Evolutionary conservation across 2,329 filamentous ascomycete genomes (phyloP), one percentile per base, ranked within the genome.

Genomic region (Parasarocladium wereldwijsianum): DNA sequence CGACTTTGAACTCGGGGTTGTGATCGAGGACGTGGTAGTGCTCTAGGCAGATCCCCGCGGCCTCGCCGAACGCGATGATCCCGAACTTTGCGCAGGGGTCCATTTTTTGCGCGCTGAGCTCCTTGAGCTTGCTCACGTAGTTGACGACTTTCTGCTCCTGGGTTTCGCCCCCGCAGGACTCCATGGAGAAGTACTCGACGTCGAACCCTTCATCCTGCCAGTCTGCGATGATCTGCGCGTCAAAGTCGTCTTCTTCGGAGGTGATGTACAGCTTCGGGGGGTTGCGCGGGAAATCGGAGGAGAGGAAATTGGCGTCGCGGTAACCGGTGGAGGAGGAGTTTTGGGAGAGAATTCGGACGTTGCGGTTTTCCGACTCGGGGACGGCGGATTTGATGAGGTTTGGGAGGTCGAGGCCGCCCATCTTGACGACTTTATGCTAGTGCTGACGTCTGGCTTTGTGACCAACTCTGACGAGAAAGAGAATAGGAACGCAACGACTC

Each of bases 1-100:
- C 47, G 13, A 62, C 49, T 33, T 55, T 58, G 37, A 53, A 53
- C 7, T 59, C 55, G 3, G 49, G 48, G 34, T 62, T 62, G 32
- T 62, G 55, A 31, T 59, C 57, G 8, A 58, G 34, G 8, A 57
- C 34, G 37, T 62, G 58, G 36, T 57, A 62, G 36, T 59, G 51
- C 41, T 62, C 54, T 1, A 62, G 46, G 26, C 58, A 62, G 17
- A 46, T 26, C 5, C 51, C 47, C 4, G 59, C 59, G 0, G 59
- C 59, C 14, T 60, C 53, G 2, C 59, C 59, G 20, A 49, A 62
- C 4, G 58, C 58, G 3, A 62, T 33, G 10, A 62, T 57, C 2
- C 56, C 59, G 26, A 52, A 62, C 1, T 51, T 57, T 21, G 60
- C 51, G 22, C 58, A 61, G 0, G 58, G 55, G 0, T 45, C 55